Percentiles rank a stretch among this genome's conserved stretches.
These are phyloP conservation scores for Nigrospora oryzae DNA, from an alignment of 2,329 filamentous ascomycete species.

Conservation along the genomic window DNA sequence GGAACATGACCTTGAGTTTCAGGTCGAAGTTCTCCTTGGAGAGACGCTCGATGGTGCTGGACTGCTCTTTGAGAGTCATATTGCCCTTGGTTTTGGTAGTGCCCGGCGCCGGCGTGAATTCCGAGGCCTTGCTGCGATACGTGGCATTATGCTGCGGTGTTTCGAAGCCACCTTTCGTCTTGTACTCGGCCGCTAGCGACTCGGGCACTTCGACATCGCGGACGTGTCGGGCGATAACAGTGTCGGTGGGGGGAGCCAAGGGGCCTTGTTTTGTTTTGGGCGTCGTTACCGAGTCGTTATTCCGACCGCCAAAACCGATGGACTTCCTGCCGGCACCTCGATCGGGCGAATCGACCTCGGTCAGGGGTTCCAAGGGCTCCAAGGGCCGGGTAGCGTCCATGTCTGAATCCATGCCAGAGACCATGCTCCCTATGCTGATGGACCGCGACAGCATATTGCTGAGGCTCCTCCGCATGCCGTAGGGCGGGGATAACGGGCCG, in stretches of 20 bases:
- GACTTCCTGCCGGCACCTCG: conserved; percentile 16
- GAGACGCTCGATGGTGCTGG: conserved; percentile 89
- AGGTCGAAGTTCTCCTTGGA: conserved; percentile 98
- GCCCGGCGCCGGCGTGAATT: conserved; percentile 41
- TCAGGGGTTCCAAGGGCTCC: conserved; percentile 39
- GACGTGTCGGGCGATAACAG: conserved; percentile 78
- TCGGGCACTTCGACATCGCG: conserved; percentile 87
- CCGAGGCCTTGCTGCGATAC: conserved; percentile 32
- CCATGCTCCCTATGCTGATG: conserved; percentile 84
- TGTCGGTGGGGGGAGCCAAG: conserved; percentile 68
- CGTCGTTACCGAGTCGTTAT: conserved; percentile 50
- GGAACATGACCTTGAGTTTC: conserved; percentile 94
- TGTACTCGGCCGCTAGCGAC: conserved; percentile 78
- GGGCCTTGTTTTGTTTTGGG: conserved; percentile 54
- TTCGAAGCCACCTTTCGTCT: conserved; percentile 59
- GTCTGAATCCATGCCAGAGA: conserved; percentile 60
- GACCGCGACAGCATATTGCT: conserved; percentile 60
- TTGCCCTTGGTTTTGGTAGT: conserved; percentile 52
- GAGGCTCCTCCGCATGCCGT: conserved; percentile 38
- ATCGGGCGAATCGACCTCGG: conserved; percentile 32
- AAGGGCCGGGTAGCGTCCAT: conserved; percentile 31
- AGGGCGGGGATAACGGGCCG: conserved; percentile 53
- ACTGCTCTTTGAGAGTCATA: conserved; percentile 92
- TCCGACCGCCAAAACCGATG: conserved; percentile 24
- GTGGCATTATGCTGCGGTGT: conserved; percentile 33